Evolutionary conservation across 2,329 filamentous ascomycete genomes (phyloP).

Genomic region (Exophiala sp.): DNA sequence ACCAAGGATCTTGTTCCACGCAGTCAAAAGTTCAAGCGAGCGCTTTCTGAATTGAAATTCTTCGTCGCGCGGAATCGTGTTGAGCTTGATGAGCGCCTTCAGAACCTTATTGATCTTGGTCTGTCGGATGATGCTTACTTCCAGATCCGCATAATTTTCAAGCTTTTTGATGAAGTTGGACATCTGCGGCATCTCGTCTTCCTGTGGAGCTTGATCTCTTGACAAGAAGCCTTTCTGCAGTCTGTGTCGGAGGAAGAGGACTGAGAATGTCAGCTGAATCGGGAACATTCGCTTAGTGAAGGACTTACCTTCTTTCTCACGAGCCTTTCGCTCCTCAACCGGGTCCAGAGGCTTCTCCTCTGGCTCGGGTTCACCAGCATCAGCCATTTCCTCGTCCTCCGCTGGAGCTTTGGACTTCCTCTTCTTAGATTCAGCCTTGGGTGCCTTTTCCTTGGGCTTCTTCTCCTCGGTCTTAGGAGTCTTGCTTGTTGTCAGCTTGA

Average conservation of each 20-base stretch:
- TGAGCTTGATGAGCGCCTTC: slow-evolving; percentile 86
- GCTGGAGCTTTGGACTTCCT: slow-evolving; percentile 55
- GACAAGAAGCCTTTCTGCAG: slow-evolving; percentile 91
- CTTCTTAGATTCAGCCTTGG: slow-evolving; percentile 55
- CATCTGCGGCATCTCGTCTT: slow-evolving; percentile 56
- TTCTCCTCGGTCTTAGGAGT: slow-evolving; percentile 50
- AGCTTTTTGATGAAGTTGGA: slow-evolving; percentile 60
- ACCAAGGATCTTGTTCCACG: slow-evolving; percentile 83
- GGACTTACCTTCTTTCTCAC: slow-evolving; percentile 58
- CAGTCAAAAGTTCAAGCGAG: slow-evolving; percentile 72
- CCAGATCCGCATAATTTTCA: slow-evolving; percentile 73
- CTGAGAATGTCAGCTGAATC: slow-evolving; percentile 39
- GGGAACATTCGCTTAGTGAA: slow-evolving; percentile 35
- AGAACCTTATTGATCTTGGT: slow-evolving; percentile 99
- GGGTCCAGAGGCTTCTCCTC: slow-evolving; percentile 53
- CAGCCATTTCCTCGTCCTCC: slow-evolving; percentile 56
- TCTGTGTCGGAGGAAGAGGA: slow-evolving; percentile 91
- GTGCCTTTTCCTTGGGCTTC: slow-evolving; percentile 55
- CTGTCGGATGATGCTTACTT: slow-evolving; percentile 78
- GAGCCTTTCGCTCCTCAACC: slow-evolving; percentile 53
- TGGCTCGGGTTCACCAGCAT: slow-evolving; percentile 47
- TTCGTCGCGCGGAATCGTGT: slow-evolving; percentile 79
- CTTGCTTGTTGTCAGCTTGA: slow-evolving; percentile 57
- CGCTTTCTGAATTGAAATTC: slow-evolving; percentile 86
- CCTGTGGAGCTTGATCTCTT: slow-evolving; percentile 78